A percentile compares a stretch with the other conserved stretches of the same genome.
These are phyloP conservation scores for Cryphonectria nitschkei DNA, from an alignment of 2,329 filamentous ascomycete species.

Conservation along the genomic window DNA sequence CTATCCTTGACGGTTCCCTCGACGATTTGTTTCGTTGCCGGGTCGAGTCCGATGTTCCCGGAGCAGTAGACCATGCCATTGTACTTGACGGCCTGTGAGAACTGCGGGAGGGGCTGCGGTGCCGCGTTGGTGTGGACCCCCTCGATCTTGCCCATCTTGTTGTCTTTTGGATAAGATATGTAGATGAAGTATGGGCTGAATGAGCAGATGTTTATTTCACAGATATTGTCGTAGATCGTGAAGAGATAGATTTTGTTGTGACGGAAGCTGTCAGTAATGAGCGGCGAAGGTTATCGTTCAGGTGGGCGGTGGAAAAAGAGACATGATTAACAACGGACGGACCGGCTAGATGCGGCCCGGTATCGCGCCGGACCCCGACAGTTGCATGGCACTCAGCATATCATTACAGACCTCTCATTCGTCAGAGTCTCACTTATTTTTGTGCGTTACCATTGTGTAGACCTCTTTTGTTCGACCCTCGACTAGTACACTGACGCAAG, in stretches of 20 bases:
- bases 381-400: not conserved
- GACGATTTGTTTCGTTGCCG: conserved; percentile 55
- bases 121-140: conserved; percentile 51
- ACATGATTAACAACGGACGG: not conserved
- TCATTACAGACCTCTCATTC: not conserved
- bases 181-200: not conserved
- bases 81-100: conserved; percentile 63
- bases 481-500: not conserved
- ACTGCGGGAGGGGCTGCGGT: conserved; percentile 57
- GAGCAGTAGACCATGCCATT: conserved; percentile 75
- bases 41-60: conserved; percentile 62
- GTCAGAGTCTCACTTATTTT: not conserved
- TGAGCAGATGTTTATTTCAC: not conserved
- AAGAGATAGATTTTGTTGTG: not conserved
- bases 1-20: conserved; percentile 60
- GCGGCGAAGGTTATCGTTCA: not conserved
- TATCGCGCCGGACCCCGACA: not conserved
- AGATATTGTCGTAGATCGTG: no score
- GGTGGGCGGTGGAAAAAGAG: not conserved
- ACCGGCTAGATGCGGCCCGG: not conserved
- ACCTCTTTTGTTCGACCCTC: not conserved
- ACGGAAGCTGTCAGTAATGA: not conserved
- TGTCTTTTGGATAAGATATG: not conserved
- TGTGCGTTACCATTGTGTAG: not conserved
- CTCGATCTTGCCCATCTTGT: conserved; percentile 30